Conservation (phyloP, 1,139 yeast genomes). For the Debaryomyces udenii region DNA sequence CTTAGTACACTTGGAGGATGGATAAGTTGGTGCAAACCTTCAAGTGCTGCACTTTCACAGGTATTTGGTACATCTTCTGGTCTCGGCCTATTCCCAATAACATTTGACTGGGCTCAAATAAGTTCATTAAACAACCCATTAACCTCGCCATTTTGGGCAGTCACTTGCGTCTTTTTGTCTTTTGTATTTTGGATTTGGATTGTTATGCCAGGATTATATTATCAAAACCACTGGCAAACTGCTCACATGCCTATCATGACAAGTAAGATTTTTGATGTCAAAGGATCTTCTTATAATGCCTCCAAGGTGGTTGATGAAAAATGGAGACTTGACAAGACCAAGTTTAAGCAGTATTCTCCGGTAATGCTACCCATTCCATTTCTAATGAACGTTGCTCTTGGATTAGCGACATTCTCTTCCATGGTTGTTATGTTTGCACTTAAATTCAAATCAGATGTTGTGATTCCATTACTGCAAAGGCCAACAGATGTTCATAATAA, state of each 20-base stretch:
- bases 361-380: conserved; percentile 20
- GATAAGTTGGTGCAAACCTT: conserved; percentile 47
- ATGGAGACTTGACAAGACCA: conserved; percentile 40
- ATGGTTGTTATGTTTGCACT: conserved; percentile 13
- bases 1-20: conserved; percentile 25
- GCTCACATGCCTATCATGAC: conserved; percentile 22
- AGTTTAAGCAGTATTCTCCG: conserved; percentile 53
- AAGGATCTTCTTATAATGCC: conserved; percentile 47
- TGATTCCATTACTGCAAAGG: conserved; percentile 39
- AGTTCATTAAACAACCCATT: conserved; percentile 14
- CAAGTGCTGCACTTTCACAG: conserved; percentile 56
- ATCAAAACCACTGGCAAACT: conserved; percentile 16
- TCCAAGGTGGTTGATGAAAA: conserved; percentile 40
- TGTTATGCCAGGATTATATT: conserved; percentile 25
- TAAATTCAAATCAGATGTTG: conserved; percentile 36
- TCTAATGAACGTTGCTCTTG: conserved; percentile 16
- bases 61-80: conserved; percentile 64
- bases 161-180: conserved; percentile 29
- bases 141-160: conserved; percentile 15
- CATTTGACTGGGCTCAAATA: conserved; percentile 25
- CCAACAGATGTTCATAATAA: conserved; percentile 63
- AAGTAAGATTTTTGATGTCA: conserved; percentile 38
- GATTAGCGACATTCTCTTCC: conserved; percentile 17
- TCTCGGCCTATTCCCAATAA: conserved; percentile 62
- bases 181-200: conserved; percentile 26